Base-by-base conservation (phyloP, 352 stramenopile genomes). In the Globisporangium nagaii region DNA sequence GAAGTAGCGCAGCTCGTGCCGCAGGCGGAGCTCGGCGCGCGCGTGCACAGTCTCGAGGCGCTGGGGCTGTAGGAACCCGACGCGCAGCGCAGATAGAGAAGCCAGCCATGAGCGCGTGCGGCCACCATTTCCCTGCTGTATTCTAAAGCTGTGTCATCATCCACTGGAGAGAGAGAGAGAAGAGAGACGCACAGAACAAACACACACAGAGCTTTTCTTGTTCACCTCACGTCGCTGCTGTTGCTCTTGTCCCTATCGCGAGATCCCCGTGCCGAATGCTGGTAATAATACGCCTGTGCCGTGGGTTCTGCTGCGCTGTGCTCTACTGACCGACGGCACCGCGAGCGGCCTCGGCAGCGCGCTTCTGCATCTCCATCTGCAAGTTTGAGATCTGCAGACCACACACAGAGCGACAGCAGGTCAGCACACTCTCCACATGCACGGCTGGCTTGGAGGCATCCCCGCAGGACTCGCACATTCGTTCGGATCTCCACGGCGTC, bases 321-420 rank as follows among this genome's bases (percentile, higher is more conserved):
- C 25, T 53, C 37, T 62, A 50, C 24, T 58, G 58, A 10, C 66
- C 70, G 8, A 84, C 70, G 24, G 78, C 84, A 46, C 75, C 74
- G 28, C 76, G 70, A 25, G 84, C 82, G 15, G 84, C 84, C 58
- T 94, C 86, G 24, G 81, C 78, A 5, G 86, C 86, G 27, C 78
- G 75, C 65, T 89, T 89, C 65, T 93, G 86, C 86, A 96, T 94
- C 53, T 91, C 80, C 84, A 91, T 84, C 66, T 96, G 84, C 67
- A 91, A 76, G 55, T 73, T 73, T 42, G 93, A 84, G 68, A 98
- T 96, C 82, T 92, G 39, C 17, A 31, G 12, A 24, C 7, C 20
- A 48, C 37, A 19, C 12, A 66, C 25, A 4, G n/a, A n/a, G n/a
- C 43, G 66, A 48, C 36, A 63, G 27, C 1, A 52, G n/a, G 17